These are phyloP conservation scores for Mycena filopes DNA, from an alignment of 768 basidiomycete species.

Conservation along the genomic window DNA sequence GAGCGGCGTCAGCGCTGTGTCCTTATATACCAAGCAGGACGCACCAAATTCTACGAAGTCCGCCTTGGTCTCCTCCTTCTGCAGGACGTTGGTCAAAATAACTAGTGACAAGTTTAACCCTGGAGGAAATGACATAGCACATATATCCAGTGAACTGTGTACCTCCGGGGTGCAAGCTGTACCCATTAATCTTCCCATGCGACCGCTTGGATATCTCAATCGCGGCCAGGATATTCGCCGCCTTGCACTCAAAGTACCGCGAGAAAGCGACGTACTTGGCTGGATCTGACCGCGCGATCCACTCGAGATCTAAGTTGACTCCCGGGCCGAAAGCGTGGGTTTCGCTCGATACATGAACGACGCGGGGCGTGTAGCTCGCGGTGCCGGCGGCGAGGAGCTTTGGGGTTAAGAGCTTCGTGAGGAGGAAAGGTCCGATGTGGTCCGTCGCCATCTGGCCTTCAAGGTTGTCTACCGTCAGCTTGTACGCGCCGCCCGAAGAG, in stretches of 20 bases:
- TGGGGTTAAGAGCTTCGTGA: constrained; percentile 15
- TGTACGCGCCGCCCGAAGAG: too few relatives aligned
- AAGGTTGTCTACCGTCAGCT: too few relatives aligned
- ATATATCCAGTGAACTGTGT: neutral
- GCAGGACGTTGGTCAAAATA: too few relatives aligned
- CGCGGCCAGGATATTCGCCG: constrained; percentile 11
- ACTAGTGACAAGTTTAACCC: too few relatives aligned
- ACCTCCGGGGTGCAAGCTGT: constrained; percentile 21
- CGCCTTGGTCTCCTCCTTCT: too few relatives aligned
- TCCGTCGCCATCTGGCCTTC: constrained; percentile 2
- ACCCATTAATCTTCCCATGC: constrained; percentile 10
- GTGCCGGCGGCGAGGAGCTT: constrained; percentile 18
- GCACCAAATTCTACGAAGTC: too few relatives aligned
- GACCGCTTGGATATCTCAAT: constrained; percentile 18
- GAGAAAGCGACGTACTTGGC: neutral
- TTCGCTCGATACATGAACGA: constrained; percentile 17
- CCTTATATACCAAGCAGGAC: too few relatives aligned
- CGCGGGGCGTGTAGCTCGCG: constrained; percentile 5
- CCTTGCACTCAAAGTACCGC: constrained; percentile 13
- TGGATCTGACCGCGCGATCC: neutral
- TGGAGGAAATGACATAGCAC: too few relatives aligned
- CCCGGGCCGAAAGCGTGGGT: constrained; percentile 4
- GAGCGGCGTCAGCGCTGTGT: neutral
- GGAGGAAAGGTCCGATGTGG: constrained; percentile 22
- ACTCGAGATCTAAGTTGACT: constrained; percentile 14